Base-by-base conservation (phyloP, 1,284 basidiomycete genomes). In the Coniferiporia weirii region DNA sequence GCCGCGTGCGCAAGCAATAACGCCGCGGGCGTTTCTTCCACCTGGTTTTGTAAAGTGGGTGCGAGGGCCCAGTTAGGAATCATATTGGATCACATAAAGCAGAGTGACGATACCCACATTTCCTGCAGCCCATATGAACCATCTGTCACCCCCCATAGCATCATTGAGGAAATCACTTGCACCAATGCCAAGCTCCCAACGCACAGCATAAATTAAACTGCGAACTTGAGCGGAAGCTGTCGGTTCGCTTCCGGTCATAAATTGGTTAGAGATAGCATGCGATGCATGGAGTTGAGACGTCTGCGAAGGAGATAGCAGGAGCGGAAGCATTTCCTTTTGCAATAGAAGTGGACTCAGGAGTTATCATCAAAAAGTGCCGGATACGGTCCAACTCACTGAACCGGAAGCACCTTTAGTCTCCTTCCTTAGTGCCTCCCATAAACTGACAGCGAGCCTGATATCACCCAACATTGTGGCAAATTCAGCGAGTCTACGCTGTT, bases 381-480 rank as follows among this genome's bases (percentile, higher is more conserved):
- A 27, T 7, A 19, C n/a, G 20, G n/a, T 40, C 17, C 22, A 17
- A 56, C 83, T 65, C 71, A 91, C 88, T 50, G 87, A 87, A 54
- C 89, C 89, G 52, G 47, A 50, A 9, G 53, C 38, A 46, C 87
- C 85, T 68, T 84, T 86, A 44, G 79, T 80, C 59, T 95, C 93
- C 67, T 93, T 91, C 54, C 92, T 79, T 17, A 93, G 70, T 1
- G 86, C 75, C 66, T 98, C 96, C 89, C 95, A 99, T 20, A 96
- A 85, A 13, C 76, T 75, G 0, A 83, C 78, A 0, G 96, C 96
- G 44, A 96, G 79, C 65, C 91, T 93, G 70, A 88, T 86, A 74
- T 99, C 96, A 1, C 93, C 87, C 0, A 98, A 76, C 65, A 96
- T 87, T 52, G 97, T 97, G 1, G 94, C 89, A 72, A 98, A 95